Percentiles rank a stretch among this genome's conserved stretches.
Evolutionary conservation across 2,329 filamentous ascomycete genomes (phyloP).

Genomic region (Cladobotryum protrusum): DNA sequence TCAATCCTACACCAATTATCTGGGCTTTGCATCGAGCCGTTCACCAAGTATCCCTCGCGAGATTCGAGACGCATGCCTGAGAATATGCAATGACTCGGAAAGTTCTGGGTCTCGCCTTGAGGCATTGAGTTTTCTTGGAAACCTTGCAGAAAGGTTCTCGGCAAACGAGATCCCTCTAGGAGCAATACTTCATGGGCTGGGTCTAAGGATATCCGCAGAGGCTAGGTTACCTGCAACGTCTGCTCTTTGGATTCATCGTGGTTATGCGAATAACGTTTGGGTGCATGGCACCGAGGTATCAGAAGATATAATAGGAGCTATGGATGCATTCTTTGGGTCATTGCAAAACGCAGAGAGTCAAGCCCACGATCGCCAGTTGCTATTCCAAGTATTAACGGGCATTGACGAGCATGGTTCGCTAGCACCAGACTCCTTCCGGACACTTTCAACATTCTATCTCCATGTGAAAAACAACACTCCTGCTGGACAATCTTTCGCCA

Average conservation of each 20-base stretch:
- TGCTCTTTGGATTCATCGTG: conserved; percentile 20
- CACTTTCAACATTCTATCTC: conserved; percentile 15
- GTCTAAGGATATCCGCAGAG: conserved; percentile 25
- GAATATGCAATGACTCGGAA: conserved; percentile 11
- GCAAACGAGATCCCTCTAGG: conserved; percentile 19
- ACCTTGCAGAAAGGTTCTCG: conserved; percentile 30
- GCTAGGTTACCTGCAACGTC: conserved; percentile 18
- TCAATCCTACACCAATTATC: conserved; percentile 13
- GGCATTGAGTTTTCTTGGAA: conserved; percentile 34
- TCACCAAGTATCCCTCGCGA: conserved; percentile 14
- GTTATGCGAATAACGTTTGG: conserved; percentile 16
- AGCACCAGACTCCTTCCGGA: conserved; percentile 20
- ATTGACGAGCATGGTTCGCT: conserved; percentile 17
- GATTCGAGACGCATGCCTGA: conserved; percentile 20
- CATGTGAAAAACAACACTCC: background rate
- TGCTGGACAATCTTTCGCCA: conserved; percentile 6
- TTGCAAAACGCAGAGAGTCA: background rate
- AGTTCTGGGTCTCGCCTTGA: conserved; percentile 12
- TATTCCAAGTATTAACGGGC: conserved; percentile 26
- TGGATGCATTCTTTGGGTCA: conserved; percentile 14
- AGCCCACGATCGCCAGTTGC: conserved; percentile 16
- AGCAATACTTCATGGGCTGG: conserved; percentile 23
- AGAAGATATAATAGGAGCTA: conserved; percentile 17
- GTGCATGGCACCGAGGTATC: conserved; percentile 5
- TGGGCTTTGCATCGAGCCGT: background rate